phyloP scores from a whole-genome alignment of 352 stramenopile genomes.

The Pythium sukuiense region DNA sequence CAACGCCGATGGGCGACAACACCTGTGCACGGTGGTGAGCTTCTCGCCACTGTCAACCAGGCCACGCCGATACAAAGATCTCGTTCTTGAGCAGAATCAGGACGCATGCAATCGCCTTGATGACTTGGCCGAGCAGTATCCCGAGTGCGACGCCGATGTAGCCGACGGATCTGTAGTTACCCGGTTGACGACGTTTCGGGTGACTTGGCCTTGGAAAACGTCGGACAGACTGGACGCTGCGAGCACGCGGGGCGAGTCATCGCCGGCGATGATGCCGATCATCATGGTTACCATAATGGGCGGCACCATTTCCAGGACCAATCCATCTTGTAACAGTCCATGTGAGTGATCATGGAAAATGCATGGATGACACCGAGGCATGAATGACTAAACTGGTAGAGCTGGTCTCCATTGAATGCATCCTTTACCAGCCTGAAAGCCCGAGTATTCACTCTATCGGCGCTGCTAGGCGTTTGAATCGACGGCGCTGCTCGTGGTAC shows the following conservation, averaged over 20 bases:
- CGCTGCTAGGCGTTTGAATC: not conserved
- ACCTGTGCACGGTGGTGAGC: conserved; percentile 7
- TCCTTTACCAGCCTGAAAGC: too few relatives aligned
- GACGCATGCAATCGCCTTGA: conserved; percentile 34
- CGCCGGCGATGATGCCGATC: conserved; percentile 7
- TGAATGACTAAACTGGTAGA: conserved; percentile 44
- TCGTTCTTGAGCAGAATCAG: conserved; percentile 35
- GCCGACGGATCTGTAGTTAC: conserved; percentile 40
- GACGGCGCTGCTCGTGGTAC: not conserved
- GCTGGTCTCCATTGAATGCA: conserved; percentile 19
- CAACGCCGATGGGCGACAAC: conserved; percentile 30
- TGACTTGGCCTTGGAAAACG: conserved; percentile 24
- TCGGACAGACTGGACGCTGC: conserved; percentile 9
- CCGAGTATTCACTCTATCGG: not conserved
- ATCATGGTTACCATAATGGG: conserved; percentile 5
- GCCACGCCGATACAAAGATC: conserved; percentile 31
- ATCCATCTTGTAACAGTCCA: too few relatives aligned
- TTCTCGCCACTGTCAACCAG: conserved; percentile 28
- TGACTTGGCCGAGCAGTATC: conserved; percentile 23
- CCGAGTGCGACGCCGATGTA: conserved; percentile 38
- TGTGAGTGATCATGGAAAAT: not conserved
- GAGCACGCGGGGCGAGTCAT: too few relatives aligned
- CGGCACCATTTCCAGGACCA: conserved; percentile 12
- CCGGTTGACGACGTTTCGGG: conserved; percentile 20
- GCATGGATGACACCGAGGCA: conserved; percentile 19